Evolutionary conservation across 257 asterid species (phyloP).

Genomic region (Solanum stenotomum): DNA sequence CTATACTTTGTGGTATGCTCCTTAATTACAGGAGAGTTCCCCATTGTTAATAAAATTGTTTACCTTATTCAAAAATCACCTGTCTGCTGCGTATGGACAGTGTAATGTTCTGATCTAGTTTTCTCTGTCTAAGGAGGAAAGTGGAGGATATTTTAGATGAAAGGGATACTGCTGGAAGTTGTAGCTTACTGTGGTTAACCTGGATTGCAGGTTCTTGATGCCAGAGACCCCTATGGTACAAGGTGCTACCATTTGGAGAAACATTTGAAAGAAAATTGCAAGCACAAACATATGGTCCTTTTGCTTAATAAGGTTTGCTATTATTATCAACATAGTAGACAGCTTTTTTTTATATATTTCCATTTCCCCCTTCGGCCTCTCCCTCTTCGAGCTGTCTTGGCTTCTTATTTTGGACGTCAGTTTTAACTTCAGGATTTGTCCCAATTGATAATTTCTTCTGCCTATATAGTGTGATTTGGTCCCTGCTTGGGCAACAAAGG

Average conservation of each 20-base stretch:
- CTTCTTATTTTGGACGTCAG: not conserved
- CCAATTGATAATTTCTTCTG: not conserved
- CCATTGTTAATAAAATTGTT: not conserved
- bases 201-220: slow-evolving; percentile 75
- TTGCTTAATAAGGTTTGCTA: slow-evolving; percentile 67
- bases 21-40: not conserved
- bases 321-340: not conserved
- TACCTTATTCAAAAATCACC: not conserved
- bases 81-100: not conserved
- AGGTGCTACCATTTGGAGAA: slow-evolving; percentile 94
- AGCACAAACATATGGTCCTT: slow-evolving; percentile 88
- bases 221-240: slow-evolving; percentile 96
- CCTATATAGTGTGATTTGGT: slow-evolving; percentile 80
- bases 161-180: not conserved
- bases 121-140: not conserved
- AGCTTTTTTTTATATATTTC: not conserved
- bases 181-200: not conserved
- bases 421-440: not conserved
- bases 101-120: not conserved
- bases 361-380: not conserved
- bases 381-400: not conserved
- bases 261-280: slow-evolving; percentile 88
- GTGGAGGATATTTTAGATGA: not conserved
- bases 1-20: not conserved
- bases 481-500: slow-evolving; percentile 93